Evolutionary conservation across 805 yeast species (phyloP), one percentile per base, ranked within the genome.

Genomic region (Torulaspora gathmanii): DNA sequence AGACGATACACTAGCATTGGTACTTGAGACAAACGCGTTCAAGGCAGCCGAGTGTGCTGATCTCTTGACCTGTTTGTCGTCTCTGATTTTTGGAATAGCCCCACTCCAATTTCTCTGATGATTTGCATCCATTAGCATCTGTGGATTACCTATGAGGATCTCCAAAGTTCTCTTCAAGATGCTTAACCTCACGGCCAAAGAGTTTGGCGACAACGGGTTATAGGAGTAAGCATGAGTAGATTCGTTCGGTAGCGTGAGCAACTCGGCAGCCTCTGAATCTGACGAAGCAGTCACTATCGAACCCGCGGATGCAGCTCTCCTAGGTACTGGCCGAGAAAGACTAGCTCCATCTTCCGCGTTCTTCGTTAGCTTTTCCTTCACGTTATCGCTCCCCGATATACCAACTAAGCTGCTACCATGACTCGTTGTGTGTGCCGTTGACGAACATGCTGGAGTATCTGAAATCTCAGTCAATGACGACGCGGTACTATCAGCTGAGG

Each of bases 221-320:
- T 87, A 87, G 0, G 95, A 86, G 59, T 84, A 87, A 1, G 95
- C 84, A 60, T 85, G 90, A 1, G 93, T 78, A 10, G 93, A 84
- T 54, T 84, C 89, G 20, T 80, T 79, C 4, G 91, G 88, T 57
- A 86, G 83, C 50, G 72, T 75, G 31, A 81, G 60, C 15, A 84
- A 70, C 44, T 82, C 79, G 9, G 65, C 59, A 12, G 59, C 37
- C 39, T 60, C 67, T 4, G 60, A 64, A 2, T 63, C 68, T 22
- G 53, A 45, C 12, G 43, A 29, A 12, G 30, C 33, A n/a, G 51
- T 40, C 26, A 42, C 46, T 13, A 48, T 29, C 12, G 51, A 48
- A 33, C 45, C 42, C 30, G 39, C 51, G 2, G 51, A 48, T 27
- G 41, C 44, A 16, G 40, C 37, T 27, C 47, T 44, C 22, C 37